These are phyloP conservation scores for Mortierella sp. DNA, from an alignment of 371 early-diverging fungal genomes.

Conservation along the genomic window DNA sequence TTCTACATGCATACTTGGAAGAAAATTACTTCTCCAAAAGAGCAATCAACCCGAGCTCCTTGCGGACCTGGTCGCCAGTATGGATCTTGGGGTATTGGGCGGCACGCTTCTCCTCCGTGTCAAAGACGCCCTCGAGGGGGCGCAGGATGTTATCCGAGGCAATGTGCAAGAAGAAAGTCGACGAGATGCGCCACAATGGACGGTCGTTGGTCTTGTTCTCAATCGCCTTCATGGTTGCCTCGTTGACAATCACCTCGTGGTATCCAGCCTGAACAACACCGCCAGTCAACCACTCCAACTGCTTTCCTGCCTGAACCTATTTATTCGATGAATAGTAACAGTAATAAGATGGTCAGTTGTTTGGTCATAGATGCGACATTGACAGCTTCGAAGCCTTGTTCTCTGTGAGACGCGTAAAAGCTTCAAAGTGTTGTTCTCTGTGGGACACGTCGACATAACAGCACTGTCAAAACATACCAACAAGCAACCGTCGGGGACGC, in stretches of 20 bases:
- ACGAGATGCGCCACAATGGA: conserved; percentile 78
- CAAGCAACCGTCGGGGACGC: conserved; percentile 75
- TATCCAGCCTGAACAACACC: conserved; percentile 76
- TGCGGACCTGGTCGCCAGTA: conserved; percentile 72
- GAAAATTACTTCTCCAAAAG: conserved; percentile 57
- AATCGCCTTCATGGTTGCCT: conserved; percentile 64
- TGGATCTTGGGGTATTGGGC: conserved; percentile 68
- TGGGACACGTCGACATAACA: neutral
- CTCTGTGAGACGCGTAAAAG: neutral
- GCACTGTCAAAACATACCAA: conserved; percentile 52
- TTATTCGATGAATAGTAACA: neutral
- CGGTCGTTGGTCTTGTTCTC: conserved; percentile 62
- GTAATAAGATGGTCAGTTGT: neutral
- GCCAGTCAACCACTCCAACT: conserved; percentile 77
- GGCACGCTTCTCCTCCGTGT: conserved; percentile 54
- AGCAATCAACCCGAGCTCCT: conserved; percentile 74
- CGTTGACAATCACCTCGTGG: conserved; percentile 79
- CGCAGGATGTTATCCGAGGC: conserved; percentile 70
- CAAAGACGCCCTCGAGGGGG: conserved; percentile 62
- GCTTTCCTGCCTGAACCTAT: conserved; percentile 77
- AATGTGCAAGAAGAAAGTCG: conserved; percentile 79
- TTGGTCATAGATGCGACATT: neutral
- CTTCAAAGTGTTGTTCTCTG: neutral
- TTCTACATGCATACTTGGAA: neutral
- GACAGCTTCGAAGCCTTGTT: neutral